These are phyloP conservation scores for Agaricus subrufescens DNA, from an alignment of 768 basidiomycete genomes.

Conservation along the genomic window DNA sequence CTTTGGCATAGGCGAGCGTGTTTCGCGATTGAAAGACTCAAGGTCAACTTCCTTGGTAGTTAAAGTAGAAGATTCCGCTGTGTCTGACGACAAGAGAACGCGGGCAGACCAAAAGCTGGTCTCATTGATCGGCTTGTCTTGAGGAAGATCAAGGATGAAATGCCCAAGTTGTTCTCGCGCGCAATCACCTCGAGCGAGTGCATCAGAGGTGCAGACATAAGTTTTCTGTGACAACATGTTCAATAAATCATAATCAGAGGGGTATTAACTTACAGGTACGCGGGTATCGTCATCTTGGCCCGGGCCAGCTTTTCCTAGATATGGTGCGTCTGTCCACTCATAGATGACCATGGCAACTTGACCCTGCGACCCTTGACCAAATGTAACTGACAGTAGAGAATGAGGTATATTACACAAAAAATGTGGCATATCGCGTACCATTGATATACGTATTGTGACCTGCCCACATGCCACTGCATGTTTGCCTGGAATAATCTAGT, in stretches of 20 bases:
- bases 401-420: neutral
- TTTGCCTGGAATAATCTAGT: constrained; percentile 76
- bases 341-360: constrained; percentile 94
- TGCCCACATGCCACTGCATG: constrained; percentile 95
- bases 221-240: constrained; percentile 63
- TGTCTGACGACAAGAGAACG: constrained; percentile 51
- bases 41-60: constrained; percentile 44
- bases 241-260: neutral
- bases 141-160: constrained; percentile 81
- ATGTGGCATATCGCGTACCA: constrained; percentile 39
- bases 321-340: constrained; percentile 87
- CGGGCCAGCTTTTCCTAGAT: constrained; percentile 63
- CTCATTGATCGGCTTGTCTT: constrained; percentile 52
- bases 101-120: constrained; percentile 90
- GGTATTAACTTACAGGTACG: constrained; percentile 54
- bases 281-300: constrained; percentile 38
- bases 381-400: constrained; percentile 50
- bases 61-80: constrained; percentile 11
- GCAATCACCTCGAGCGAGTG: constrained; percentile 71
- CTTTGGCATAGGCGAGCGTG: constrained; percentile 40
- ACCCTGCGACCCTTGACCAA: constrained; percentile 72
- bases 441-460: constrained; percentile 76
- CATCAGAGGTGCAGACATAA: constrained; percentile 87
- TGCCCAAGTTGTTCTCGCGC: constrained; percentile 65
- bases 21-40: constrained; percentile 41